Base-by-base conservation (phyloP, 495 filamentous ascomycete species). In the Aspergillus homomorphus region DNA sequence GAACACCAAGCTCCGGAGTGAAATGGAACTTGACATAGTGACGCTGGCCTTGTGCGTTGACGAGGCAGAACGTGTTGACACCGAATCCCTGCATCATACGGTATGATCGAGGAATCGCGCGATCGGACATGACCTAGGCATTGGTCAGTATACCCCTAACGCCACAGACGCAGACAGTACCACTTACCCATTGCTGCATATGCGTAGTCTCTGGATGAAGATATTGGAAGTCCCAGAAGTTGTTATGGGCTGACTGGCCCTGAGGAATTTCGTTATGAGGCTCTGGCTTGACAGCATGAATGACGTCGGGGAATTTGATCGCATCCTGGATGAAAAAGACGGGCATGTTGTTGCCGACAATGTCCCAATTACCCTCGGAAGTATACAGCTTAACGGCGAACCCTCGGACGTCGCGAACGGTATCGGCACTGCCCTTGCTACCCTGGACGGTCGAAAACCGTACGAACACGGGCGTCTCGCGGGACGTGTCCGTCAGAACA, bases 11-110 rank as follows among this genome's bases (percentile, higher is more conserved):
- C 43, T 87, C 84, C 0, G 91, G 90, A 0, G 81, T 90, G 62
- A 80, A 94, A 66, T 85, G 81, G 71, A 93, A 94, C 70, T 96
- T 96, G 69, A 94, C 89, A 64, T 92, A 91, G 53, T 82, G 75
- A 14, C 87, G 81, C 66, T 89, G 83, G 20, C 87, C 88, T 53
- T 89, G 76, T 46, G 78, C 81, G 60, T 94, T 93, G 53, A 83
- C 74, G 2, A 95, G 76, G 2, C 82, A 87, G 67, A 80, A 95
- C 0, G 91, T 94, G 67, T 95, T 92, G 56, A 95, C 91, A 45
- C 91, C 90, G 59, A 94, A 95, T 0, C 91, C 91, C 66, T 95
- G 88, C 88, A 95, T 93, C 89, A 93, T 94, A 22, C 86, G 86
- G 65, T 78, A 90, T 2, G 87, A 91, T 4, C 90, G 82, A 19